Base-by-base conservation (phyloP, 495 filamentous ascomycete genomes). In the Glarea lozoyensis region DNA sequence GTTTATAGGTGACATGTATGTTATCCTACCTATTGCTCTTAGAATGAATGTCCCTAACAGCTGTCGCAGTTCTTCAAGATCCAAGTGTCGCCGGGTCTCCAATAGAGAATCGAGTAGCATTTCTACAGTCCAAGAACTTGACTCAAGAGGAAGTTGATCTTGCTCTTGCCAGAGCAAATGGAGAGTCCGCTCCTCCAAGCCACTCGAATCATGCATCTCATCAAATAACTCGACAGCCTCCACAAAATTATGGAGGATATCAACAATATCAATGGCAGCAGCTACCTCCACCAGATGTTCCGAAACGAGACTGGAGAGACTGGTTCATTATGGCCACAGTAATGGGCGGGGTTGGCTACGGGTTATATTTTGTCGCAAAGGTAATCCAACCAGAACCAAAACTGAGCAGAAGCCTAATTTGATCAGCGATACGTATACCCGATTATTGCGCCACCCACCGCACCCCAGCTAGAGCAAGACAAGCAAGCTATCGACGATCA, bases 301-400 rank as follows among this genome's bases (percentile, higher is more conserved):
- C 92, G 5, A 80, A 78, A 54, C 75, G 92, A 48, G 92, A 99
- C 60, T 99, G 92, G 92, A 75, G 92, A 36, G 92, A 99, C 54
- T 96, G 86, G 84, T 99, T 96, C 59, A 94, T 96, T 52, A 87
- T 94, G 85, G 88, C 89, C 7, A 96, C 88, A 0, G 82, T 94
- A 7, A 81, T 90, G 48, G 82, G 84, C 31, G 86, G 87, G 29
- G 79, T 93, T 3, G 72, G 84, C 6, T 94, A 93, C 55, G 88
- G 86, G 2, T 60, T 92, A n/a, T 96, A 88, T 58, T 76, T 78
- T 52, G 73, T 94, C 9, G 81, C 86, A 45, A 94, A 94, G 76
- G 84, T 84, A 60, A 10, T 54, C 23, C 20, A 16, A 13, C 37
- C n/a, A 7, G 2, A 21, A 10, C 21, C 19, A n/a, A n/a, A n/a